These are phyloP conservation scores for Gynostemma pentaphyllum DNA, from an alignment of 306 rosid species.

Conservation along the genomic window DNA sequence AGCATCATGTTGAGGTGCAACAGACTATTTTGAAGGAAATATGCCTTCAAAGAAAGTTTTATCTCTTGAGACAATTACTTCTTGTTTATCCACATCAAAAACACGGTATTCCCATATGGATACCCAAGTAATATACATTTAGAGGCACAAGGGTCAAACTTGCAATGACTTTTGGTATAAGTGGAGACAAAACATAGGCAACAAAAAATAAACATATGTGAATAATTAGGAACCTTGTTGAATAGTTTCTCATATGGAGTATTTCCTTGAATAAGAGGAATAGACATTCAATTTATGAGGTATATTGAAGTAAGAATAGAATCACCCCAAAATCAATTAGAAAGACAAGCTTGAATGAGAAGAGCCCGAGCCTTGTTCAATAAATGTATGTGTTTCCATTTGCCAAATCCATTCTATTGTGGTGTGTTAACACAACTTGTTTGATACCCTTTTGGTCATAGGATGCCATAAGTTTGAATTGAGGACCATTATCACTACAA, in stretches of 20 bases:
- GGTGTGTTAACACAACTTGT: no score
- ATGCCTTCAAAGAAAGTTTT: neutral
- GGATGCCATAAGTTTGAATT: neutral
- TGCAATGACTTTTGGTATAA: neutral
- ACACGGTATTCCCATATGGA: neutral
- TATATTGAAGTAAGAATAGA: neutral
- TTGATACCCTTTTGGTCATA: neutral
- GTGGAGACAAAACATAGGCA: neutral
- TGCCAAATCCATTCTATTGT: no score
- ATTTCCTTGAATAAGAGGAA: neutral
- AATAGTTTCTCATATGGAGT: neutral
- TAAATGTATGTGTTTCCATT: no score
- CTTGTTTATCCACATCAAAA: neutral
- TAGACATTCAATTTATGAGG: neutral
- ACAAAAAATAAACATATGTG: neutral
- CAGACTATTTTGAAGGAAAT: neutral
- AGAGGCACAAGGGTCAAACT: neutral
- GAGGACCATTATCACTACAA: neutral
- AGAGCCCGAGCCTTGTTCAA: no score
- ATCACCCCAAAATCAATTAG: neutral
- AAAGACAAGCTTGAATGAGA: neutral
- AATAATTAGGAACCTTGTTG: no score
- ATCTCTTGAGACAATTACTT: neutral
- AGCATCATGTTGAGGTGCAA: no score
- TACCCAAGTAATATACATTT: neutral